Base-by-base conservation (phyloP, 192 early-diverging fungal genomes). In the Borealophlyctis nickersoniae region DNA sequence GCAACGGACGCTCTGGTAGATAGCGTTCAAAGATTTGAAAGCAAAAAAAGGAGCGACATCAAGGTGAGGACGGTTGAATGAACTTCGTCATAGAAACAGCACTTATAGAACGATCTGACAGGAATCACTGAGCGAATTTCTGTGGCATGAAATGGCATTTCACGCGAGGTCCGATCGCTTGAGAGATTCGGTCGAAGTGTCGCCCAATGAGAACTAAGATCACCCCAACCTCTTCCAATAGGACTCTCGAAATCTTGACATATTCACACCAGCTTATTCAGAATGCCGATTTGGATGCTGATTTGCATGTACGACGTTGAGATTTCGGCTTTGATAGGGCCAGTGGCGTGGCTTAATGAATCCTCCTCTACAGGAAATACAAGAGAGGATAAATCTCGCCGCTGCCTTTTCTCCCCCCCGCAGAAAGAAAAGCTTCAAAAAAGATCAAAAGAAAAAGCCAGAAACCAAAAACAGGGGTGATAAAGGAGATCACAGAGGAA, bases 11-110 rank as follows among this genome's bases (percentile, higher is more conserved):
- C 50, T 4, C 54, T 80, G 36, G 34, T 64, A 19, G 61, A 77
- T 29, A 69, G 53, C 49, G 48, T 64, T 2, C 59, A 59, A 29
- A 26, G 55, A 2, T 80, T 77, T 58, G 78, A 80, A 14, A 19
- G 32, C 48, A 16, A 49, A 56, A 75, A 75, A 60, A 48, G 69
- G 23, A 39, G 31, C 24, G 69, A 75, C 56, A 32, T 72, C 36
- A 48, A 63, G 57, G 58, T 50, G 32, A 28, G 39, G 58, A 16
- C 45, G 26, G 3, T n/a, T n/a, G 52, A 23, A 22, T 24, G 51
- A 60, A 14, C 14, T 56, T 35, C 16, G 16, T 27, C 48, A 26
- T 23, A 22, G 45, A 9, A 14, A 14, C 56, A 27, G 22, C 35
- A 31, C 36, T 26, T 26, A 26, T 13, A 30, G 11, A n/a, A 26